Evolutionary conservation across 2,329 filamentous ascomycete species (phyloP).

Genomic region (Trichophyton benhamiae): DNA sequence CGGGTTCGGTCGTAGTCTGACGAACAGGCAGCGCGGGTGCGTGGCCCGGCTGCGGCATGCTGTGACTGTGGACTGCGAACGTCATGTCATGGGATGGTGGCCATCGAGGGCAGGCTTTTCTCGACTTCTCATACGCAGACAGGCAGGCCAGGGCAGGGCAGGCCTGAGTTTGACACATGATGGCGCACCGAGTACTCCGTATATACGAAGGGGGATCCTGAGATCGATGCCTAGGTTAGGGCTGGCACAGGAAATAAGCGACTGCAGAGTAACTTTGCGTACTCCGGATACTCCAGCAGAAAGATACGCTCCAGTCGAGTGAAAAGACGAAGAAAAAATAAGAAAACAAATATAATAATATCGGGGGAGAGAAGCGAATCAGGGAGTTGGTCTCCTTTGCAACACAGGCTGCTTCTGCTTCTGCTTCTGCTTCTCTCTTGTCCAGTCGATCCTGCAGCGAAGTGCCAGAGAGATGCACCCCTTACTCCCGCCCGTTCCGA

Average conservation of each 20-base stretch:
- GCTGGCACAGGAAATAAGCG: not conserved
- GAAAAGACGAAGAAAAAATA: not conserved
- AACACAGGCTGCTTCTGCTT: not conserved
- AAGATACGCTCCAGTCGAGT: not conserved
- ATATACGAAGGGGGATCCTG: not conserved
- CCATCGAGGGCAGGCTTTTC: not conserved
- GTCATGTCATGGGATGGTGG: not conserved
- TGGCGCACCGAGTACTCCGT: no score
- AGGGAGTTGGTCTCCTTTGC: not conserved
- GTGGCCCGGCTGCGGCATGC: not conserved
- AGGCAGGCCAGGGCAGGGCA: no score
- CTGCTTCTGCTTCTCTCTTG: not conserved
- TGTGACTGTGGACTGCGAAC: not conserved
- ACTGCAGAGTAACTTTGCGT: not conserved
- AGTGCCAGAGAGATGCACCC: not conserved
- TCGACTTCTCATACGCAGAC: not conserved
- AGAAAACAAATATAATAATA: no score
- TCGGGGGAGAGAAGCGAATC: not conserved
- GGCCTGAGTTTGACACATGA: no score
- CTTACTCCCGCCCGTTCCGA: not conserved
- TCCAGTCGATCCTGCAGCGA: not conserved
- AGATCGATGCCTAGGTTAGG: not conserved
- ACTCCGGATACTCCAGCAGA: not conserved
- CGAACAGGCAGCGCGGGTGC: not conserved
- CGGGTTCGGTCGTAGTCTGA: no score